These are phyloP conservation scores for Limnanthes douglasii DNA, from an alignment of 345 rosid genomes.

Conservation along the genomic window DNA sequence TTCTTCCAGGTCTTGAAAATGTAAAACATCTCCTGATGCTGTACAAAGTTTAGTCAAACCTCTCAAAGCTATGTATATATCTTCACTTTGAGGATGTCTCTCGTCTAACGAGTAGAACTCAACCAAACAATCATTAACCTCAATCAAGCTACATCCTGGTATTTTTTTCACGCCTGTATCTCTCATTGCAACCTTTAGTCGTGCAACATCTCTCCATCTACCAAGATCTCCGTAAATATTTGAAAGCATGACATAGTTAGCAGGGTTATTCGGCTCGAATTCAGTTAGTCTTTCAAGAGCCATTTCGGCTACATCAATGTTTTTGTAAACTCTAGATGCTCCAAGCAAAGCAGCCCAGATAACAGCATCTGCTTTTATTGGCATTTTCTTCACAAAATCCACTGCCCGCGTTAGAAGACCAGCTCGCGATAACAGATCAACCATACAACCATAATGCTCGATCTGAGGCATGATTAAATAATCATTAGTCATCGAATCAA, in stretches of 20 bases:
- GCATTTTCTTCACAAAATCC: constrained; percentile 54
- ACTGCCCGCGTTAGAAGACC: constrained; percentile 58
- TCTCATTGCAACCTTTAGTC: constrained; percentile 62
- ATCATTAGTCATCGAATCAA: constrained; percentile 47
- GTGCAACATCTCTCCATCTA: constrained; percentile 60
- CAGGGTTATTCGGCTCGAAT: constrained; percentile 63
- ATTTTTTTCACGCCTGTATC: constrained; percentile 58
- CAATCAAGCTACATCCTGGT: constrained; percentile 76
- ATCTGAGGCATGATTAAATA: constrained; percentile 48
- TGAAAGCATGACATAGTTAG: constrained; percentile 58
- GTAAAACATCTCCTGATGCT: no score
- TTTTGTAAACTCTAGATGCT: constrained; percentile 59
- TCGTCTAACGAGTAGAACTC: constrained; percentile 71
- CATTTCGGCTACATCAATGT: constrained; percentile 55
- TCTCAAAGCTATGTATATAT: constrained; percentile 30
- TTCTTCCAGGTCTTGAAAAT: no score
- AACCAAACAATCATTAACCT: constrained; percentile 34
- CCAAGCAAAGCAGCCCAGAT: constrained; percentile 78
- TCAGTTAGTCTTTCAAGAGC: constrained; percentile 41
- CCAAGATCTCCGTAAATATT: constrained; percentile 62
- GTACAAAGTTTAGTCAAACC: constrained; percentile 28
- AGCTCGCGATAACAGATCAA: constrained; percentile 65
- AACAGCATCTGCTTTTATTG: constrained; percentile 56
- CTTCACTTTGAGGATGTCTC: constrained; percentile 40
- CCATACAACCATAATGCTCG: constrained; percentile 83